Conservation (phyloP, 2,329 filamentous ascomycete genomes). For the Tothia fuscella region DNA sequence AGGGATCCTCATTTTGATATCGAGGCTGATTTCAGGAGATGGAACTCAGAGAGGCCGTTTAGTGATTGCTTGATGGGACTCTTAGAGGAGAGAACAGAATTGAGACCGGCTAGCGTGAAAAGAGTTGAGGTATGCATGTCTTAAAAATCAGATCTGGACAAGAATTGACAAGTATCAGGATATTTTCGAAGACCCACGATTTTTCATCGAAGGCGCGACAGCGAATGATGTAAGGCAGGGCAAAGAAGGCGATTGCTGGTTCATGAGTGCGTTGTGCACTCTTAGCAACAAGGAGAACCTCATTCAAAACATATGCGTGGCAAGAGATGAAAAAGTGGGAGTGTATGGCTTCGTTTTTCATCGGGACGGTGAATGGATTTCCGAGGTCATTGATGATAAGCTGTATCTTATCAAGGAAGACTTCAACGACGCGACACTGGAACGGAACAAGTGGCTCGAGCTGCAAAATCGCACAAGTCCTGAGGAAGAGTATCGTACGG, state of each 20-base stretch:
- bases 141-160: constrained; percentile 14
- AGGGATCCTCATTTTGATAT: constrained; percentile 80
- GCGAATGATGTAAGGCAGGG: constrained; percentile 72
- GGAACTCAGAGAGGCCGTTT: constrained; percentile 18
- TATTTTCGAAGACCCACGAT: constrained; percentile 64
- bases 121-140: constrained; percentile 42
- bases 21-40: constrained; percentile 57
- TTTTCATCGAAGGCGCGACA: constrained; percentile 65
- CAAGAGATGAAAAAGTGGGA: constrained; percentile 57
- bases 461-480: constrained; percentile 58
- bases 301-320: constrained; percentile 63
- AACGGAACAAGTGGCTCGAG: constrained; percentile 62
- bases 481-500: constrained; percentile 56
- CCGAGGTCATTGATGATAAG: constrained; percentile 85
- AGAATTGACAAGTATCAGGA: constrained; percentile 38
- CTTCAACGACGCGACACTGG: constrained; percentile 63
- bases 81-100: constrained; percentile 24
- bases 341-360: constrained; percentile 82
- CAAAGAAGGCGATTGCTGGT: constrained; percentile 71
- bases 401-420: constrained; percentile 71
- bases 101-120: constrained; percentile 60
- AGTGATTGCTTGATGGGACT: constrained; percentile 41
- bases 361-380: constrained; percentile 58
- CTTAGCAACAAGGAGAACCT: constrained; percentile 59
- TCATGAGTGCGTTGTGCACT: constrained; percentile 67